Conservation (phyloP, 345 rosid species). For the Laguncularia racemosa region DNA sequence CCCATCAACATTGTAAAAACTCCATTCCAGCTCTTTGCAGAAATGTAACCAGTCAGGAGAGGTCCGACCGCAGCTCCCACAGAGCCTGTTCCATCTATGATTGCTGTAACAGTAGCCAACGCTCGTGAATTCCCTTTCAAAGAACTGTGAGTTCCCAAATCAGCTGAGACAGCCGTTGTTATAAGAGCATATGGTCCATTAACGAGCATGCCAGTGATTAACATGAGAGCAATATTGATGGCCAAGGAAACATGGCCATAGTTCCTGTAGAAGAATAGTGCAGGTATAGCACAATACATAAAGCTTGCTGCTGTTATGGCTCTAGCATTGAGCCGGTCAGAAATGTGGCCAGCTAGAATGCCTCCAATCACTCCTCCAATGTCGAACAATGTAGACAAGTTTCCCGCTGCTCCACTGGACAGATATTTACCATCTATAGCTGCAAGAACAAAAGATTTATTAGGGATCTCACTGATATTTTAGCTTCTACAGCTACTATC, state of each 20-base stretch:
- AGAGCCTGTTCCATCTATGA: constrained; percentile 95
- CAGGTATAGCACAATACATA: constrained; percentile 89
- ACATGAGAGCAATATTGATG: constrained; percentile 59
- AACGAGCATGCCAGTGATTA: constrained; percentile 76
- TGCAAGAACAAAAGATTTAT: constrained; percentile 20
- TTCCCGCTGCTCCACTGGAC: constrained; percentile 68
- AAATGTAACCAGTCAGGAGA: constrained; percentile 80
- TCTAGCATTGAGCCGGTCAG: constrained; percentile 71
- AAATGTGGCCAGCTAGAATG: constrained; percentile 86
- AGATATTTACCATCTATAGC: constrained; percentile 82
- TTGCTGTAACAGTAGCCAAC: constrained; percentile 88
- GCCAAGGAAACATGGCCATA: constrained; percentile 69
- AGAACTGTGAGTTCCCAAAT: constrained; percentile 86
- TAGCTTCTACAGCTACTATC: too few species aligned
- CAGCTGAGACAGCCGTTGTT: constrained; percentile 94
- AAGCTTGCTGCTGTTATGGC: constrained; percentile 92
- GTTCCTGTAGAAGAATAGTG: constrained; percentile 69
- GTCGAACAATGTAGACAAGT: constrained; percentile 83
- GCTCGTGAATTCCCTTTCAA: constrained; percentile 84
- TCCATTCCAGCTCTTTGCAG: constrained; percentile 74
- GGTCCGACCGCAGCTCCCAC: constrained; percentile 98
- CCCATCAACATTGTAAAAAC: constrained; percentile 94
- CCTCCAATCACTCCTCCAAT: constrained; percentile 96
- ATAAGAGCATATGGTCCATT: constrained; percentile 93
- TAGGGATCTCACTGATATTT: not conserved